Conservation (phyloP, 2,329 filamentous ascomycete species). For the Venturia carpophila region DNA sequence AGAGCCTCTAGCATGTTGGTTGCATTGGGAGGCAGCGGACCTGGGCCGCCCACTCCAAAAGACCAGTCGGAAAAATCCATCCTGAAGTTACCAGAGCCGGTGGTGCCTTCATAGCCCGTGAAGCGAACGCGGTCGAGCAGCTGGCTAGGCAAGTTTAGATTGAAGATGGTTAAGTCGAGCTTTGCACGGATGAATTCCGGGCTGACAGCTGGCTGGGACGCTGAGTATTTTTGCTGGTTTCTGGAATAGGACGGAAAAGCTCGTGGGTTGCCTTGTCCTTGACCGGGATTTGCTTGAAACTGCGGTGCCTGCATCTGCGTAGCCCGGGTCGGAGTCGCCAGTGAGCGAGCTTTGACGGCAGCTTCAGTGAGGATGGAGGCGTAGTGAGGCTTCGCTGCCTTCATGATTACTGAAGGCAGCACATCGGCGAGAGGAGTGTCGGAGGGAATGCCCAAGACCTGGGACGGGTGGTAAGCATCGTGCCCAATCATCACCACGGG, state of each 20-base stretch:
- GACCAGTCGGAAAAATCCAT: constrained; percentile 10
- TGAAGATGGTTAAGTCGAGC: neutral
- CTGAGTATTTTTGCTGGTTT: neutral
- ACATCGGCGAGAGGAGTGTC: constrained; percentile 11
- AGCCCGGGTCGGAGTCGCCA: neutral
- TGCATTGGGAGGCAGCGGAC: neutral
- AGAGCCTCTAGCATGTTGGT: constrained; percentile 1
- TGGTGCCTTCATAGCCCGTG: neutral
- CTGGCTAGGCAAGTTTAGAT: neutral
- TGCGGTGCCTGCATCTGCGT: neutral
- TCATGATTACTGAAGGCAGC: constrained; percentile 8
- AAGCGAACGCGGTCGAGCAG: neutral
- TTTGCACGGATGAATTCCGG: neutral
- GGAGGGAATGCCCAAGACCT: constrained; percentile 7
- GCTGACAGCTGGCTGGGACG: neutral
- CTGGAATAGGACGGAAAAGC: neutral
- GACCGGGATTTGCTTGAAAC: neutral
- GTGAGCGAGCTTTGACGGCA: constrained; percentile 9
- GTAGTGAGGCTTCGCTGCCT: constrained; percentile 11
- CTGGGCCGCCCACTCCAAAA: neutral
- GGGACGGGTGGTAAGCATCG: neutral
- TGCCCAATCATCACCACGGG: neutral
- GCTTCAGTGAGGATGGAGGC: constrained; percentile 10
- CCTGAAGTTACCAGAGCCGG: neutral
- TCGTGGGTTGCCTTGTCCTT: neutral